phyloP scores from a whole-genome alignment of 75 land plant species.

The Cunninghamia lanceolata region DNA sequence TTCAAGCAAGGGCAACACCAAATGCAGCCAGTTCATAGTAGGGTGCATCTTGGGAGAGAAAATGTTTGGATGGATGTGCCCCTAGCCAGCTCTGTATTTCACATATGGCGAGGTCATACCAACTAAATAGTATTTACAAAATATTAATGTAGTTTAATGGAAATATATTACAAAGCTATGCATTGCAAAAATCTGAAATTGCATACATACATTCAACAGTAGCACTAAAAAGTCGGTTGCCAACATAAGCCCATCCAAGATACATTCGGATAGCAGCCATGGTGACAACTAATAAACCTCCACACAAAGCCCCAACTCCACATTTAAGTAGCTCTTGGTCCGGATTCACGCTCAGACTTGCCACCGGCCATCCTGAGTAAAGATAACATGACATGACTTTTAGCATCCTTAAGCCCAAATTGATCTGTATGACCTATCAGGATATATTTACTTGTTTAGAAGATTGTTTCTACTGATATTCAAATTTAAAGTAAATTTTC shows the following conservation, averaged over 20 bases:
- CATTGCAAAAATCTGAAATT: not conserved
- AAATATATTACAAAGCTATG: not conserved
- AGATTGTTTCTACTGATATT: not conserved
- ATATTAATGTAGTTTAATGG: too few species aligned
- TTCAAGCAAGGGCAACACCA: not conserved
- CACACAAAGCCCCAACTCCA: slow-evolving; percentile 52
- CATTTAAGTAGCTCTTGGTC: slow-evolving; percentile 40
- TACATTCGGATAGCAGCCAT: slow-evolving; percentile 82
- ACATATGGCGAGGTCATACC: not conserved
- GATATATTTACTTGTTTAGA: not conserved
- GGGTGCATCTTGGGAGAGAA: not conserved
- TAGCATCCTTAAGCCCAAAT: slow-evolving; percentile 1
- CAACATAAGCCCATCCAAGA: slow-evolving; percentile 98
- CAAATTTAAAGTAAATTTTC: not conserved
- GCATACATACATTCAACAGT: slow-evolving; percentile 79
- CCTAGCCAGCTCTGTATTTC: not conserved
- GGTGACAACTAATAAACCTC: slow-evolving; percentile 68
- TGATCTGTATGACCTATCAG: not conserved
- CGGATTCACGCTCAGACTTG: slow-evolving; percentile 49
- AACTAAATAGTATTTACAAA: not conserved
- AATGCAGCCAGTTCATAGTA: not conserved
- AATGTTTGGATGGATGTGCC: not conserved
- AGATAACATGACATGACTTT: not conserved
- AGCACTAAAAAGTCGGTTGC: slow-evolving; percentile 93
- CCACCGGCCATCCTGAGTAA: slow-evolving; percentile 57